A percentile compares a stretch with the other conserved stretches of the same genome.
These are phyloP conservation scores for Penicillium malachiteum DNA, from an alignment of 495 filamentous ascomycete species.

Conservation along the genomic window DNA sequence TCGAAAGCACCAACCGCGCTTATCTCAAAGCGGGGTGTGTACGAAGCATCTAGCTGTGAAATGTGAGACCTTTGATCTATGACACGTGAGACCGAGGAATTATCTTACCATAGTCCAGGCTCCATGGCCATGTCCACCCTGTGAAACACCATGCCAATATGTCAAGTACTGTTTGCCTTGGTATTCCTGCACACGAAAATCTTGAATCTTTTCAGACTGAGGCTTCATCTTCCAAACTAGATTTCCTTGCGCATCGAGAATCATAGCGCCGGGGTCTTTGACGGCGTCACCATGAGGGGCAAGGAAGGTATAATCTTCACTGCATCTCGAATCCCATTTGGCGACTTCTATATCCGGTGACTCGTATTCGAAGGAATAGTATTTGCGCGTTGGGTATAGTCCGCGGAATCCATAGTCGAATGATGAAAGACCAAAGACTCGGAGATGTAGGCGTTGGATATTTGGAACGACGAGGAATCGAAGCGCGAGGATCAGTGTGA, in stretches of 20 bases:
- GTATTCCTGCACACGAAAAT: constrained; percentile 46
- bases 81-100: neutral
- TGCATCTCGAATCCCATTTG: neutral
- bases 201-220: constrained; percentile 39
- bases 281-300: constrained; percentile 47
- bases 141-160: constrained; percentile 53
- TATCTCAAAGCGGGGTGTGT: constrained; percentile 39
- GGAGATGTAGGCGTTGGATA: neutral
- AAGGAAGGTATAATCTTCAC: constrained; percentile 36
- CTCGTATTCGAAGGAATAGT: neutral
- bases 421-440: neutral
- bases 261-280: constrained; percentile 43
- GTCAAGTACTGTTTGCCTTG: constrained; percentile 48
- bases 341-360: neutral
- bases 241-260: constrained; percentile 43
- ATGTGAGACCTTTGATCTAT: neutral
- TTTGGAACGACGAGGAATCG: neutral
- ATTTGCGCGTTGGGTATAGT: neutral
- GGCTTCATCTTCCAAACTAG: constrained; percentile 43
- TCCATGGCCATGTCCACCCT: constrained; percentile 48
- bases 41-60: constrained; percentile 46
- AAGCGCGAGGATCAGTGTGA: neutral
- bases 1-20: constrained; percentile 30
- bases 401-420: neutral
- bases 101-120: constrained; percentile 52